Base-by-base conservation (phyloP, 139 green algal species). In the Chlorella ohadii region DNA sequence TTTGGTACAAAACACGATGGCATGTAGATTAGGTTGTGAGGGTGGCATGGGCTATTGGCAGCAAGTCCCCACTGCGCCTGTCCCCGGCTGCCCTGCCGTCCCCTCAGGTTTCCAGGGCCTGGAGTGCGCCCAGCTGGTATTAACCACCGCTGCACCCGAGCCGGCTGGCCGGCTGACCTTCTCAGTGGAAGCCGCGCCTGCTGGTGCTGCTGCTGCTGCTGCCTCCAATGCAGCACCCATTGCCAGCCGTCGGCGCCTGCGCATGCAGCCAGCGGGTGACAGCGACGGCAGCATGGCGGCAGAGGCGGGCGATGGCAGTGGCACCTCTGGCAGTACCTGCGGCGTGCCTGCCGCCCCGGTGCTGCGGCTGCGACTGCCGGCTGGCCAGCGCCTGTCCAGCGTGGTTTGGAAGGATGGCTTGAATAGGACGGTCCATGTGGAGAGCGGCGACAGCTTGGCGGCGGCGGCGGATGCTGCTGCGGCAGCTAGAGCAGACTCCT, bases 41-140 rank as follows among this genome's bases (percentile, higher is more conserved):
- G n/a, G n/a, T n/a, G n/a, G n/a, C n/a, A n/a, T n/a, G n/a, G n/a
- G n/a, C n/a, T n/a, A n/a, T n/a, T n/a, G n/a, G n/a, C n/a, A n/a
- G n/a, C n/a, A n/a, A n/a, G n/a, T n/a, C n/a, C n/a, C n/a, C n/a
- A n/a, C n/a, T n/a, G n/a, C n/a, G n/a, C 5, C 22, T 15, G 9
- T 9, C 67, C 17, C 33, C 5, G 36, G 6, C 36, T 28, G 33
- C 36, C 68, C 38, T 57, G 2, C 68, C 16, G 11, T 33, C 2
- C 23, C 25, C 4, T n/a, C 61, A 74, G 80, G 70, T 25, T 84
- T 73, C 27, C 55, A 63, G 23, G 67, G 64, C 4, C 51, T 88
- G 34, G 55, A 68, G 33, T 88, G 84, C 28, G 84, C 78, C 0
- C 64, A 67, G 57, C 79, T 88, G 11, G 71, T 71, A 28, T 11